Base-by-base conservation (phyloP, 75 land plant species). In the Isoetes taiwanensis region DNA sequence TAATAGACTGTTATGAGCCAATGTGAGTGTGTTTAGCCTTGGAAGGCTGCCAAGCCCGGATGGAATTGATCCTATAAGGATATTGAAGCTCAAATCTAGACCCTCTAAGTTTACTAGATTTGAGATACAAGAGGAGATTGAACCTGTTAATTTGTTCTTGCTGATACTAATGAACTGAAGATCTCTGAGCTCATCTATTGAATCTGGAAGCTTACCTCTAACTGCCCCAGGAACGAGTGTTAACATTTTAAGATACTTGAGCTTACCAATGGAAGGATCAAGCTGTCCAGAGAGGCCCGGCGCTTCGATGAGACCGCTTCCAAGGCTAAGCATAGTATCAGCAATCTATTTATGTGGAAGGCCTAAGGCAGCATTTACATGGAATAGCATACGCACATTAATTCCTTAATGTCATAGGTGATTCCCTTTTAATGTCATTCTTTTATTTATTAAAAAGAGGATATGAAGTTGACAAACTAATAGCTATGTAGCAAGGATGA, bases 291-390 rank as follows among this genome's bases (percentile, higher is more conserved):
- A 16, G 6, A 46, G 6, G 5, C 50, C 50, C 19, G 50, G 50
- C 4, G 50, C 25, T n/a, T 23, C 50, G 16, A 23, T 23, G n/a
- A 46, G 4, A 5, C 50, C 50, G 50, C 50, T 46, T 6, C 50
- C 50, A 46, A 46, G 50, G 50, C 50, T 46, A 23, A 46, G 50
- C 50, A 46, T 46, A 8, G 50, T 46, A 3, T 19, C 50, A n/a
- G n/a, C n/a, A n/a, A n/a, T n/a, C n/a, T n/a, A n/a, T n/a, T n/a
- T n/a, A n/a, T n/a, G n/a, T n/a, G n/a, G n/a, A n/a, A n/a, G n/a
- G n/a, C n/a, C n/a, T n/a, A n/a, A n/a, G n/a, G n/a, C n/a, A n/a
- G n/a, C n/a, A n/a, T n/a, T n/a, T n/a, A n/a, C n/a, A n/a, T n/a
- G n/a, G n/a, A n/a, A n/a, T n/a, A n/a, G n/a, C n/a, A n/a, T n/a